Percentiles rank a stretch among this genome's conserved stretches.
Conservation (phyloP, 2,329 filamentous ascomycete genomes). For the Biscogniauxia marginata region DNA sequence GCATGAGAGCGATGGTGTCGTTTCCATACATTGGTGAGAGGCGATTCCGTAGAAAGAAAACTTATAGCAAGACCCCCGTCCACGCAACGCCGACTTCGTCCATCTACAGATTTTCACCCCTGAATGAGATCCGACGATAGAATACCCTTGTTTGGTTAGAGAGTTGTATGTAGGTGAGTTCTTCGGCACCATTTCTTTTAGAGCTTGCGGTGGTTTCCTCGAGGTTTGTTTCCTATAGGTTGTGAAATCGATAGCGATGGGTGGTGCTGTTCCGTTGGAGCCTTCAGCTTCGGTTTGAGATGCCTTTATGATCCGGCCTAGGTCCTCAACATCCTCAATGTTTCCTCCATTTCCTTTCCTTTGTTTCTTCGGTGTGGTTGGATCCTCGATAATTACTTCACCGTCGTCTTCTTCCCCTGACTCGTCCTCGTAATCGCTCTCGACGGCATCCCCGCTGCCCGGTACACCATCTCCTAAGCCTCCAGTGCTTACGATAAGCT, state of each 20-base stretch:
- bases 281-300: constrained; percentile 37
- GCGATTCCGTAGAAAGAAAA: constrained; percentile 96
- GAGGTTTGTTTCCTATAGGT: constrained; percentile 58
- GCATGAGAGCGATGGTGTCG: constrained; percentile 90
- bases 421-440: constrained; percentile 76
- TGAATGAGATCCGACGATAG: constrained; percentile 91
- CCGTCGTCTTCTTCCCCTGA: constrained; percentile 53
- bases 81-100: constrained; percentile 95
- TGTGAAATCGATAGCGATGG: constrained; percentile 84
- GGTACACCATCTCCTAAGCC: constrained; percentile 63
- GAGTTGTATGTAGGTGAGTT: constrained; percentile 84
- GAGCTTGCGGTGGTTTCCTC: constrained; percentile 44
- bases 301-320: constrained; percentile 63
- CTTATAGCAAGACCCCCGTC: constrained; percentile 95
- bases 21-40: constrained; percentile 98
- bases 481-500: constrained; percentile 59
- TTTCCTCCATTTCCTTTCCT: constrained; percentile 42
- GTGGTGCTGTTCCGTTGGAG: constrained; percentile 34
- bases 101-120: constrained; percentile 98
- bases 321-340: constrained; percentile 81
- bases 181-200: constrained; percentile 93
- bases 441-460: constrained; percentile 78
- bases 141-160: constrained; percentile 94
- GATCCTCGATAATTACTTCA: constrained; percentile 50
- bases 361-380: constrained; percentile 40